Conservation (phyloP, 371 early-diverging fungal species). For the Mucor plumbeus region DNA sequence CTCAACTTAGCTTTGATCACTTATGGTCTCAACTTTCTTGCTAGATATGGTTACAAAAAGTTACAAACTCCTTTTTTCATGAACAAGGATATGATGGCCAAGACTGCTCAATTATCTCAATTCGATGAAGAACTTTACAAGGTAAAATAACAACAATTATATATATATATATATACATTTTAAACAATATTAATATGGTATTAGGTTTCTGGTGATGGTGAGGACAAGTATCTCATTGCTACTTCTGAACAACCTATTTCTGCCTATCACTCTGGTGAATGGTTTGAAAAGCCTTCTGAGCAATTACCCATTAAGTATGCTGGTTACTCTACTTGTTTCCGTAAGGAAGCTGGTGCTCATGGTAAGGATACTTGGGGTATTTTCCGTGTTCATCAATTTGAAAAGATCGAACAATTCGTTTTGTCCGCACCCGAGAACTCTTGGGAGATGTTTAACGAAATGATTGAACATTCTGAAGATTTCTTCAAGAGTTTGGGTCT, state of each 20-base stretch:
- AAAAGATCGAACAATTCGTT: conserved; percentile 99
- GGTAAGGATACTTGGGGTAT: conserved; percentile 99
- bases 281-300: conserved; percentile 91
- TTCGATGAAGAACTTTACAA: conserved; percentile 99
- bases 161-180: no score
- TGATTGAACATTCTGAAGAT: conserved; percentile 94
- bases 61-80: conserved; percentile 99
- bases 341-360: conserved; percentile 99
- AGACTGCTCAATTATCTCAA: conserved; percentile 98
- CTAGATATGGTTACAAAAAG: conserved; percentile 88
- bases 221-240: conserved; percentile 99
- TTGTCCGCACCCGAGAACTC: conserved; percentile 97
- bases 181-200: not conserved
- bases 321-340: conserved; percentile 99
- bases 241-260: conserved; percentile 99
- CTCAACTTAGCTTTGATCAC: conserved; percentile 96
- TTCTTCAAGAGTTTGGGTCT: conserved; percentile 97
- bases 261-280: conserved; percentile 96
- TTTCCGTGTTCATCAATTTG: conserved; percentile 99
- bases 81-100: conserved; percentile 97
- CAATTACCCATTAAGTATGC: conserved; percentile 96
- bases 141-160: conserved; percentile 41
- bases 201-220: conserved; percentile 79
- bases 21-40: conserved; percentile 98
- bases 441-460: conserved; percentile 98